Conservation (phyloP, 2,329 filamentous ascomycete genomes). For the Sclerotiophoma versabilis region DNA sequence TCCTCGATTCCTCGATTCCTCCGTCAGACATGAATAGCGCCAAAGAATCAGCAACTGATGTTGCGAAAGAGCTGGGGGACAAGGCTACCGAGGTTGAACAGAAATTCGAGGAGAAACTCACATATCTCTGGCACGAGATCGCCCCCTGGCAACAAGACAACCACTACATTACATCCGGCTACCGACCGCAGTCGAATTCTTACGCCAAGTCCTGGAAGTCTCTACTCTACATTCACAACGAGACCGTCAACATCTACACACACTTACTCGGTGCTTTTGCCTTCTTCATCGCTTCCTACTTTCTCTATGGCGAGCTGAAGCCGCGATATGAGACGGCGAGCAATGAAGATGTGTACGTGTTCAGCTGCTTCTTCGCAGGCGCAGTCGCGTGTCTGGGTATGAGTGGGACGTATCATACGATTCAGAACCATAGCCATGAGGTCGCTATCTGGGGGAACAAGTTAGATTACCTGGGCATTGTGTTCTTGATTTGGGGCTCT, state of each 20-base stretch:
- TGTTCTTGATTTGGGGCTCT: constrained; percentile 87
- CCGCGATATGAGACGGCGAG: constrained; percentile 46
- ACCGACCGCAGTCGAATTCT: constrained; percentile 69
- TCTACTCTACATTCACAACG: constrained; percentile 70
- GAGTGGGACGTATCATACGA: constrained; percentile 77
- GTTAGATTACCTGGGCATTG: constrained; percentile 93
- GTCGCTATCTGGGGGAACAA: constrained; percentile 89
- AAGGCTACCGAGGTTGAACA: constrained; percentile 9
- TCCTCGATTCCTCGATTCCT: not conserved
- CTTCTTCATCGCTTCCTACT: constrained; percentile 26
- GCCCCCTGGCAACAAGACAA: constrained; percentile 65
- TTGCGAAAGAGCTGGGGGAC: constrained; percentile 28
- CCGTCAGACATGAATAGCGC: constrained; percentile 29
- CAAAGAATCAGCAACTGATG: constrained; percentile 26
- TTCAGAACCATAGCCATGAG: constrained; percentile 80
- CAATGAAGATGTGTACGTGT: constrained; percentile 45
- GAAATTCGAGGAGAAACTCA: constrained; percentile 57
- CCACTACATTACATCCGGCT: constrained; percentile 71
- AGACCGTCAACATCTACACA: constrained; percentile 75
- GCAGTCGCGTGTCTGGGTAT: constrained; percentile 56
- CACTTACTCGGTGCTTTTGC: constrained; percentile 61
- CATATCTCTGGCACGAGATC: constrained; percentile 54
- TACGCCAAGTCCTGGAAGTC: constrained; percentile 65
- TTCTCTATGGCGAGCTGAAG: constrained; percentile 35
- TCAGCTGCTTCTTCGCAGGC: constrained; percentile 50